Evolutionary conservation across 2,329 filamentous ascomycete genomes (phyloP).

Genomic region (Moelleriella libera): DNA sequence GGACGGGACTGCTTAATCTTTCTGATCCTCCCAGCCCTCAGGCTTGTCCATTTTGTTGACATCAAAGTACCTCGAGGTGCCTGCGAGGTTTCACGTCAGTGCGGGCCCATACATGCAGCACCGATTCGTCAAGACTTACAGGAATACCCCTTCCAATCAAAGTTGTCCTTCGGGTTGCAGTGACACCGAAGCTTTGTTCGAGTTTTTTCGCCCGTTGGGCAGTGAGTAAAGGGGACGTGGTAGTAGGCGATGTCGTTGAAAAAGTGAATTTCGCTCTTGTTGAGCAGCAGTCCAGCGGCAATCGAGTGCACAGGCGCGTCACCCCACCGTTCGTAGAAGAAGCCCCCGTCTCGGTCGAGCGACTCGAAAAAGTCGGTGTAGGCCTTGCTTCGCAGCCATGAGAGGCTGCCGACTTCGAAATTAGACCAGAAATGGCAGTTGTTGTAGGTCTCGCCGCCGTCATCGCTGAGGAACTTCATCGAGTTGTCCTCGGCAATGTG

Average conservation of each 20-base stretch:
- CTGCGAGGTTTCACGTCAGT: constrained; percentile 7
- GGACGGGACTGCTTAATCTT: not conserved
- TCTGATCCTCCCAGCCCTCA: constrained; percentile 53
- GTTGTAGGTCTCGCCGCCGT: constrained; percentile 86
- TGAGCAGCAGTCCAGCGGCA: constrained; percentile 70
- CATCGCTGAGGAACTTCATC: constrained; percentile 83
- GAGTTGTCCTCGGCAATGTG: constrained; percentile 75
- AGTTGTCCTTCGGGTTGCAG: constrained; percentile 93
- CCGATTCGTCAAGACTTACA: constrained; percentile 43
- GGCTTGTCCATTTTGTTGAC: constrained; percentile 71
- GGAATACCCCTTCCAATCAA: constrained; percentile 98
- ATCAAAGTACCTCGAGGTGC: constrained; percentile 72
- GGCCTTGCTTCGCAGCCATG: constrained; percentile 80
- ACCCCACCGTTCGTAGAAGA: constrained; percentile 98
- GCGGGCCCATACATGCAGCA: not conserved
- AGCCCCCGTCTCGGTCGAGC: constrained; percentile 82
- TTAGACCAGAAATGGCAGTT: constrained; percentile 99
- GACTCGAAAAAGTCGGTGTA: constrained; percentile 86
- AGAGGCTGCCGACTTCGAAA: constrained; percentile 88
- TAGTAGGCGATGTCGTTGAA: constrained; percentile 99
- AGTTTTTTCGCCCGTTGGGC: constrained; percentile 77
- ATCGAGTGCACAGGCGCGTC: constrained; percentile 98
- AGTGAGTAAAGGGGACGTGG: constrained; percentile 96
- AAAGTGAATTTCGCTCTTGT: constrained; percentile 93
- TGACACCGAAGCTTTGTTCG: constrained; percentile 78